Conservation (phyloP, 2,329 filamentous ascomycete genomes). For the Knufia fluminis region DNA sequence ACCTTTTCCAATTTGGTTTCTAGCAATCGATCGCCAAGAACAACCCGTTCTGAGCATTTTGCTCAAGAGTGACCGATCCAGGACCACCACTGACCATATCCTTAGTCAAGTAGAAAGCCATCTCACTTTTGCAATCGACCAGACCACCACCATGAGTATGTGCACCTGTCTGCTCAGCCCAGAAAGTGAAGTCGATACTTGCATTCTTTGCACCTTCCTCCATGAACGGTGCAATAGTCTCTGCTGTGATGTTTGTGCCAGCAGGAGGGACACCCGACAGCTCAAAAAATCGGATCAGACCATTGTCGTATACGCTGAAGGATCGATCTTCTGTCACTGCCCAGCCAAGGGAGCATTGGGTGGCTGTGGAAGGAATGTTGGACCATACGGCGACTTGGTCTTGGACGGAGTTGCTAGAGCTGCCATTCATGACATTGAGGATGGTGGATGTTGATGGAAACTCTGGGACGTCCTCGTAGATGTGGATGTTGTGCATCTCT, state of each 20-base stretch:
- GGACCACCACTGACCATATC: constrained; percentile 1
- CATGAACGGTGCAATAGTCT: constrained; percentile 1
- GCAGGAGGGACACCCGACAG: neutral
- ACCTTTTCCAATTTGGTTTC: neutral
- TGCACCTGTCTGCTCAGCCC: constrained; percentile 2
- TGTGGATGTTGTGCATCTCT: constrained; percentile 7
- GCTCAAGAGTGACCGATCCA: constrained; percentile 3
- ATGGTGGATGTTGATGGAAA: constrained; percentile 2
- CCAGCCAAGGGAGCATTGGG: neutral
- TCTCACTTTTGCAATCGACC: neutral
- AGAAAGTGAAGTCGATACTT: constrained; percentile 7
- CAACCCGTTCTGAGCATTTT: constrained; percentile 3
- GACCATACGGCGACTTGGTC: constrained; percentile 2
- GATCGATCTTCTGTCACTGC: constrained; percentile 4
- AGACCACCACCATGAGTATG: neutral
- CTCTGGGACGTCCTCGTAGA: neutral
- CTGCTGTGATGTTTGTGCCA: constrained; percentile 2
- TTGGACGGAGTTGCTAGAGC: constrained; percentile 3
- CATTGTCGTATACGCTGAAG: constrained; percentile 9
- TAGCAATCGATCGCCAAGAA: constrained; percentile 3
- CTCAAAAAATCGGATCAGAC: neutral
- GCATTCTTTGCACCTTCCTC: neutral
- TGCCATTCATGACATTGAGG: constrained; percentile 8
- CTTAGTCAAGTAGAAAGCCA: neutral
- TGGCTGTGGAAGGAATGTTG: neutral